These are phyloP conservation scores for Microdochium bolleyi DNA, from an alignment of 2,329 filamentous ascomycete genomes.

Conservation along the genomic window DNA sequence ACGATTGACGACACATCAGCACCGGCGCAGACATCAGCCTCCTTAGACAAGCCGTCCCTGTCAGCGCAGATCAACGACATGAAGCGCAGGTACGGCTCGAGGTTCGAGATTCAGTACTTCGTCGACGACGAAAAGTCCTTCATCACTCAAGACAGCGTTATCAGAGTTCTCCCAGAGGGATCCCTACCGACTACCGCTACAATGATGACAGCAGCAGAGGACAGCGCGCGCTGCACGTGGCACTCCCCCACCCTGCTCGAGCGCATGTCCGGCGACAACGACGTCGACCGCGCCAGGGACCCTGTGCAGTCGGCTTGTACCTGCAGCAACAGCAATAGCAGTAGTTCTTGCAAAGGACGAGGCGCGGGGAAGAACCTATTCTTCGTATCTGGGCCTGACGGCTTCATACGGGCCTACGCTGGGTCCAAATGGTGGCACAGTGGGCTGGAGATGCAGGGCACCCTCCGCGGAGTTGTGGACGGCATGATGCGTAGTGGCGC, in stretches of 20 bases:
- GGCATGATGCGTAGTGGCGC: constrained; percentile 42
- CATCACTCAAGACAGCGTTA: constrained; percentile 49
- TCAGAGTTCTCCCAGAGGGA: constrained; percentile 14
- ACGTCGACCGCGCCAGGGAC: constrained; percentile 6
- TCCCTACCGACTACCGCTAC: constrained; percentile 5
- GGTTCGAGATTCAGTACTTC: constrained; percentile 63
- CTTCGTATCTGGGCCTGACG: constrained; percentile 85
- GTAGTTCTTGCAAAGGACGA: constrained; percentile 16
- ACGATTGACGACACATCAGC: constrained; percentile 2
- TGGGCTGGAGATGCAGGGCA: constrained; percentile 68
- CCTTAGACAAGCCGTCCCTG: constrained; percentile 6
- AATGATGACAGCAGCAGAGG: constrained; percentile 13
- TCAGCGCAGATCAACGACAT: constrained; percentile 51
- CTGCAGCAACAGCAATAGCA: constrained; percentile 16
- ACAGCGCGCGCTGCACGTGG: constrained; percentile 13
- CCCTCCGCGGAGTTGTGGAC: constrained; percentile 60
- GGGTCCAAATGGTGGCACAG: constrained; percentile 71
- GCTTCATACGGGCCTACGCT: constrained; percentile 75
- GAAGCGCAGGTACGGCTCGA: constrained; percentile 45
- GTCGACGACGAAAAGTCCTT: constrained; percentile 71
- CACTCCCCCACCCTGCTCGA: constrained; percentile 14
- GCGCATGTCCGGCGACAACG: constrained; percentile 15
- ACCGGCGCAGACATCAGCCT: not conserved
- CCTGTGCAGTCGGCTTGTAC: constrained; percentile 8
- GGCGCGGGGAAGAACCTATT: constrained; percentile 42